Conservation (phyloP, 306 rosid genomes). For the Citrullus amarus region DNA sequence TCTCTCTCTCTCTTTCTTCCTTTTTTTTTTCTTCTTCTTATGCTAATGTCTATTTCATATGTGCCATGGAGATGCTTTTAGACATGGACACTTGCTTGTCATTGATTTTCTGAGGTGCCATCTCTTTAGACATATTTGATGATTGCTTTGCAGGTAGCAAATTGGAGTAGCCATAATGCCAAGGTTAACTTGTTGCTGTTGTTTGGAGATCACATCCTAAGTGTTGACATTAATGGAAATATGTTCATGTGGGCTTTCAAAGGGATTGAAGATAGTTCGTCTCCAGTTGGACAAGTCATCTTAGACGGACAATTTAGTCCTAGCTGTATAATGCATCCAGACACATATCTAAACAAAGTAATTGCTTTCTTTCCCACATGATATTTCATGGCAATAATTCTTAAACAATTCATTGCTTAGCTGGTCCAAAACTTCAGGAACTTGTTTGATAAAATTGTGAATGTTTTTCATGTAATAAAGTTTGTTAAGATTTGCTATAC, state of each 20-base stretch:
- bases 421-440: not conserved
- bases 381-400: not conserved
- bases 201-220: slow-evolving; percentile 72
- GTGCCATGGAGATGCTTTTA: not conserved
- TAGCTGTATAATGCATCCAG: slow-evolving; percentile 78
- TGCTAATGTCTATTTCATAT: not conserved
- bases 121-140: not conserved
- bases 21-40: too few species aligned
- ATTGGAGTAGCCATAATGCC: slow-evolving; percentile 58
- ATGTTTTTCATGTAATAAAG: not conserved
- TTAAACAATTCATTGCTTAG: not conserved
- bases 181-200: slow-evolving; percentile 55
- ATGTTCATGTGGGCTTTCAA: slow-evolving; percentile 76
- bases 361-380: not conserved
- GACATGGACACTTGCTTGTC: not conserved
- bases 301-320: slow-evolving; percentile 43
- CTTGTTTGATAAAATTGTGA: not conserved
- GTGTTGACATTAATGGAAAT: slow-evolving; percentile 52
- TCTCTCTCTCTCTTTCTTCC: too few species aligned
- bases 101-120: not conserved
- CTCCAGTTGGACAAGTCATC: slow-evolving; percentile 44
- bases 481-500: not conserved
- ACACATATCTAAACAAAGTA: slow-evolving; percentile 88
- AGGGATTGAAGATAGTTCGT: slow-evolving; percentile 40
- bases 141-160: slow-evolving; percentile 42